phyloP scores from a whole-genome alignment of 2,329 filamentous ascomycete species.

The Rhynchosporium agropyri region DNA sequence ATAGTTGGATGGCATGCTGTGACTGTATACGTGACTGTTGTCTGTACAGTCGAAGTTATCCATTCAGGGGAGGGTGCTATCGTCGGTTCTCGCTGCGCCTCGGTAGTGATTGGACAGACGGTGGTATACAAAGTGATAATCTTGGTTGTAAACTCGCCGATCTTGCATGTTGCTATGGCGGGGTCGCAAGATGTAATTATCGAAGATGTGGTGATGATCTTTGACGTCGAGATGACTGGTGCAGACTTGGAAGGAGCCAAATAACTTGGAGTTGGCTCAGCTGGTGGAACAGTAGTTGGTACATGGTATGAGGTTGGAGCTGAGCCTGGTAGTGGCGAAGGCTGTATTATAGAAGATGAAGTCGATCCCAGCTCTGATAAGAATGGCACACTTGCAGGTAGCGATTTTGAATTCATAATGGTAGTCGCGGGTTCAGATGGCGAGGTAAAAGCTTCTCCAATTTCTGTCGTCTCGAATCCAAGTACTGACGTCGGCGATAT shows the following conservation, averaged over 20 bases:
- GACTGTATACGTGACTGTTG: conserved; percentile 23
- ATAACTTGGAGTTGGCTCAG: background rate
- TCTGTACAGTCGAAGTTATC: conserved; percentile 25
- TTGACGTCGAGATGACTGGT: background rate
- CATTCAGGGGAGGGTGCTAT: background rate
- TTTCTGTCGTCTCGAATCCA: too few species aligned
- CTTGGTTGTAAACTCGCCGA: conserved; percentile 6
- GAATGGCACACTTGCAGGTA: background rate
- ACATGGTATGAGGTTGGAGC: background rate
- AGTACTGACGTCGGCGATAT: too few species aligned
- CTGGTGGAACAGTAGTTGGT: background rate
- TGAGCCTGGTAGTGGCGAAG: background rate
- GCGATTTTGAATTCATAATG: background rate
- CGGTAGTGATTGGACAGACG: background rate
- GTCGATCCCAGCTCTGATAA: background rate
- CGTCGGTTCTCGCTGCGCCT: background rate
- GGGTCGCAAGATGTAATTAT: conserved; percentile 8
- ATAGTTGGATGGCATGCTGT: conserved; percentile 21
- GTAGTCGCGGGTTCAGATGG: background rate
- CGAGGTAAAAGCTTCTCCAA: background rate
- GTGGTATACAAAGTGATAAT: conserved; percentile 4
- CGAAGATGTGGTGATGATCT: background rate
- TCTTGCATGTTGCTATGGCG: background rate
- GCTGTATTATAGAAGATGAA: background rate
- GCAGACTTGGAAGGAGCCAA: background rate